Evolutionary conservation across 2,329 filamentous ascomycete species (phyloP).

Genomic region (Myrmaecium sp.): DNA sequence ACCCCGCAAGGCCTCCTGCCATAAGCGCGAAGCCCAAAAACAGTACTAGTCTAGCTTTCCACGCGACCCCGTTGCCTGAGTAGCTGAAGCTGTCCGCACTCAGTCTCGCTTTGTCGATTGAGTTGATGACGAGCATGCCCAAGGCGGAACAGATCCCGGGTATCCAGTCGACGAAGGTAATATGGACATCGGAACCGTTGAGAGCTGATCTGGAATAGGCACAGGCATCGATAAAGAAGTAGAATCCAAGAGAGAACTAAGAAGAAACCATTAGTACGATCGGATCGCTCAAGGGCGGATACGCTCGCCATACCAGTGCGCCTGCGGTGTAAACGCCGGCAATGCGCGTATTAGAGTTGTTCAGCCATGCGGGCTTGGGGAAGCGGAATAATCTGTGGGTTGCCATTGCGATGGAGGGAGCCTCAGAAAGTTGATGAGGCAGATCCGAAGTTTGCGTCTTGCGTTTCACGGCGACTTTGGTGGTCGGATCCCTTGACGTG

Average conservation of each 20-base stretch:
- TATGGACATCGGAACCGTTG: slow-evolving; percentile 45
- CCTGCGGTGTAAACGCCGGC: slow-evolving; percentile 50
- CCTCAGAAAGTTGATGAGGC: too few relatives aligned
- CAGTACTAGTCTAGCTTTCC: slow-evolving; percentile 51
- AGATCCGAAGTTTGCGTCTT: too few relatives aligned
- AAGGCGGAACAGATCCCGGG: slow-evolving; percentile 52
- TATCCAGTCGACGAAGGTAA: slow-evolving; percentile 58
- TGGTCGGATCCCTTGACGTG: too few relatives aligned
- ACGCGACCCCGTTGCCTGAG: slow-evolving; percentile 48
- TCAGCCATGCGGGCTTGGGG: slow-evolving; percentile 49
- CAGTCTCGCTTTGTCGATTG: slow-evolving; percentile 50
- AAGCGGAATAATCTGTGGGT: slow-evolving; percentile 48
- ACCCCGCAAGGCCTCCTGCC: slow-evolving; percentile 49
- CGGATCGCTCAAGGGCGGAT: neutral
- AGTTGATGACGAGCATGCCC: slow-evolving; percentile 58
- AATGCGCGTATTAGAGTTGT: slow-evolving; percentile 44
- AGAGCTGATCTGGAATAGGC: slow-evolving; percentile 43
- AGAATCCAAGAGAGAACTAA: slow-evolving; percentile 53
- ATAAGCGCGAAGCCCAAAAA: slow-evolving; percentile 54
- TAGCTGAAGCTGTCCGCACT: slow-evolving; percentile 49
- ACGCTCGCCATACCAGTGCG: slow-evolving; percentile 35
- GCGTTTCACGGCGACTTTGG: too few relatives aligned
- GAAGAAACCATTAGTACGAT: slow-evolving; percentile 3
- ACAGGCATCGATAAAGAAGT: slow-evolving; percentile 50
- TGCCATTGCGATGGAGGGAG: too few relatives aligned